These are phyloP conservation scores for Cryphonectria naterciae DNA, from an alignment of 2,329 filamentous ascomycete species.

Conservation along the genomic window DNA sequence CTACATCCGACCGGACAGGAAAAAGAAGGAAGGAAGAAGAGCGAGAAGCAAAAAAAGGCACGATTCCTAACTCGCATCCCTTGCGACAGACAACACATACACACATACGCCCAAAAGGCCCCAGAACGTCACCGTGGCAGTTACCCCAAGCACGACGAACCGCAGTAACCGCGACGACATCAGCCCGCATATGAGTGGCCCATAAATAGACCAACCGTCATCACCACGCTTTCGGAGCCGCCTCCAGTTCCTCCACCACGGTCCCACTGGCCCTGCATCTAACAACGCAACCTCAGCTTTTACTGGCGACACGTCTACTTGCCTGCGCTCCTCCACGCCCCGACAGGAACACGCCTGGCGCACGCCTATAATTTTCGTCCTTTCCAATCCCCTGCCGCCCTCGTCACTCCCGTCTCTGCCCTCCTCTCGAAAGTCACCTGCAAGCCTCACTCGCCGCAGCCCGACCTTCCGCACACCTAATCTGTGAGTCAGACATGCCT, in stretches of 20 bases:
- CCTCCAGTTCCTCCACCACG: constrained; percentile 32
- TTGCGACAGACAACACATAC: constrained; percentile 23
- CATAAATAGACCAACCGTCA: constrained; percentile 31
- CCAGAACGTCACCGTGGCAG: constrained; percentile 13
- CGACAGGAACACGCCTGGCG: constrained; percentile 32
- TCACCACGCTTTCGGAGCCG: constrained; percentile 34
- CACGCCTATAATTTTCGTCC: constrained; percentile 35
- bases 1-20: constrained; percentile 7
- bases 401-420: constrained; percentile 28
- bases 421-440: constrained; percentile 13
- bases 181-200: constrained; percentile 30
- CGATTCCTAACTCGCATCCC: constrained; percentile 14
- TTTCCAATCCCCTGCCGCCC: constrained; percentile 33
- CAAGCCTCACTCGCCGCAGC: constrained; percentile 30
- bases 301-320: constrained; percentile 32
- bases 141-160: constrained; percentile 9
- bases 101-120: constrained; percentile 2
- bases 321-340: constrained; percentile 32
- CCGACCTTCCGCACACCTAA: constrained; percentile 19
- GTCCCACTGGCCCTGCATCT: constrained; percentile 26
- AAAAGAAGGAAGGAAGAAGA: too few relatives aligned
- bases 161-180: constrained; percentile 21
- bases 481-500: constrained; percentile 37
- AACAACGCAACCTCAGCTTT: constrained; percentile 26
- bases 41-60: not conserved